These are phyloP conservation scores for Triticum dicoccoides DNA, from an alignment of 176 grass and related monocot species.

Conservation along the genomic window DNA sequence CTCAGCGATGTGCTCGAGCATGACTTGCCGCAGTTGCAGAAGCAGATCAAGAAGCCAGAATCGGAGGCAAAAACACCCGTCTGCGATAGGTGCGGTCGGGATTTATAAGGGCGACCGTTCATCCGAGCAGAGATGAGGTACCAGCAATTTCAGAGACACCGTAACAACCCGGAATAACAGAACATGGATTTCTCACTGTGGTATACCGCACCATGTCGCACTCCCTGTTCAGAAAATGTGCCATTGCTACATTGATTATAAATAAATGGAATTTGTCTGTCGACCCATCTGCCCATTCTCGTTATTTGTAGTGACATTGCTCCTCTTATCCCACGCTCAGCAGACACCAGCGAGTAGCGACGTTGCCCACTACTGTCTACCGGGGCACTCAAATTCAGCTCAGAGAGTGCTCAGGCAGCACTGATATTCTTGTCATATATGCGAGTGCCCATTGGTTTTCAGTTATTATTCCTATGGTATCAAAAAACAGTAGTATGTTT, in stretches of 20 bases:
- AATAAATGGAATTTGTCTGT: neutral
- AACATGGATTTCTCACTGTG: neutral
- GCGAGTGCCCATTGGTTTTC: neutral
- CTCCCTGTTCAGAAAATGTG: neutral
- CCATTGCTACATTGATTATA: neutral
- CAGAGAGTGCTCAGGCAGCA: neutral
- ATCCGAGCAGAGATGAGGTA: neutral
- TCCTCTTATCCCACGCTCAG: neutral
- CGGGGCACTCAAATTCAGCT: neutral
- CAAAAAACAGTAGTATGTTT: neutral
- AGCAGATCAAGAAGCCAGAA: conserved; percentile 62
- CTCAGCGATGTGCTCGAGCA: conserved; percentile 69
- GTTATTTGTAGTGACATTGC: neutral
- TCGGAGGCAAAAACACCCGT: conserved; percentile 31
- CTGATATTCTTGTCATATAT: neutral
- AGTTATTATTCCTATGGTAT: neutral
- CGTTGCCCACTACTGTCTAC: neutral
- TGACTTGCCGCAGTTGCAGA: conserved; percentile 74
- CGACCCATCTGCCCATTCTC: neutral
- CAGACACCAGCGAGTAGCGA: neutral
- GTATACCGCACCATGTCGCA: neutral
- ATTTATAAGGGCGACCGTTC: conserved; percentile 26
- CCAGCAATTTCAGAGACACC: neutral
- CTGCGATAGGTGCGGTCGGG: conserved; percentile 71
- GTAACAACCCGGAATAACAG: neutral